phyloP scores from a whole-genome alignment of 805 yeast species.

The Metschnikowia reukaufii region DNA sequence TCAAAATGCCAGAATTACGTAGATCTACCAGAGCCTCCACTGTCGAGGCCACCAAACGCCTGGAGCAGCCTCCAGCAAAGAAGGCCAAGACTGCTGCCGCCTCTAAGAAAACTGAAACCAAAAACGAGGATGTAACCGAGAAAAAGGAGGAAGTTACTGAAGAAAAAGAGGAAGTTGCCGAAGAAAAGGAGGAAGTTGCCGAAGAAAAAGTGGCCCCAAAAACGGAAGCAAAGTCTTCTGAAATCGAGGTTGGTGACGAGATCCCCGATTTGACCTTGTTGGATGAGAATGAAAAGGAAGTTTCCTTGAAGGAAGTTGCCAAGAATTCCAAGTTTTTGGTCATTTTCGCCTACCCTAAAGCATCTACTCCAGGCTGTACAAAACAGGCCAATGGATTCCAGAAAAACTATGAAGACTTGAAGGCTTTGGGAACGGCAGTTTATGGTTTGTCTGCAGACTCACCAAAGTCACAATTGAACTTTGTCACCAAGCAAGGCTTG shows the following conservation, averaged over 20 bases:
- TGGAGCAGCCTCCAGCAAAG: constrained; percentile 15
- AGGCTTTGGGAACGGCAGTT: constrained; percentile 53
- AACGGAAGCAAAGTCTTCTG: constrained; percentile 11
- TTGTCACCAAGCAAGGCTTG: constrained; percentile 69
- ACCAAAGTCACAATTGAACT: constrained; percentile 74
- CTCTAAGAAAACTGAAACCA: neutral
- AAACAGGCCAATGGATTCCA: constrained; percentile 91
- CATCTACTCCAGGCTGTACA: constrained; percentile 96
- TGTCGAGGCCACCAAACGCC: constrained; percentile 11
- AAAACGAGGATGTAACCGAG: constrained; percentile 1
- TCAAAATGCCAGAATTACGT: constrained; percentile 20
- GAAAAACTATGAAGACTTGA: constrained; percentile 55
- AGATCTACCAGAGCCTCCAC: constrained; percentile 20
- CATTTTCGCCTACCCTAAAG: constrained; percentile 78
- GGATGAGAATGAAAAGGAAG: constrained; percentile 69
- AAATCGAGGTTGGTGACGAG: constrained; percentile 54
- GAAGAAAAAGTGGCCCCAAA: neutral
- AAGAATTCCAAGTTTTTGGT: constrained; percentile 35
- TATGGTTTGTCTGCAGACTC: constrained; percentile 83
- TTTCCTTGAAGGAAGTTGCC: constrained; percentile 33
- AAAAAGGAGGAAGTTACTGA: neutral
- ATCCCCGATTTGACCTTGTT: constrained; percentile 63
- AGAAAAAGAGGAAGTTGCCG: constrained; percentile 5
- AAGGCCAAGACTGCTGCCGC: constrained; percentile 12
- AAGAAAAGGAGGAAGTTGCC: constrained; percentile 4